Evolutionary conservation across 371 early-diverging fungal genomes (phyloP).

Genomic region (Nematocida minor): DNA sequence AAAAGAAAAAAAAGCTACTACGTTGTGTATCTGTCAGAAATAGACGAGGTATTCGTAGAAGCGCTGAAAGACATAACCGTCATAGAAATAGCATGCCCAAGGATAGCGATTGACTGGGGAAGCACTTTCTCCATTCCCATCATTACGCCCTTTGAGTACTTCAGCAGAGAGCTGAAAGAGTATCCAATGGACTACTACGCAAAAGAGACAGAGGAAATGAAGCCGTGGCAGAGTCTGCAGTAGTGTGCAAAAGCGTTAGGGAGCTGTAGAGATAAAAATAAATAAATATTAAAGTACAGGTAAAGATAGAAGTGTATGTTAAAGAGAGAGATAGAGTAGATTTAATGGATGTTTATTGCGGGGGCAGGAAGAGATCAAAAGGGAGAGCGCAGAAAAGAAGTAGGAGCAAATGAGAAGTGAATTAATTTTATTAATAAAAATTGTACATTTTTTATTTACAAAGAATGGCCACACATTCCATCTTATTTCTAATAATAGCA

Average conservation of each 20-base stretch:
- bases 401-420: no score
- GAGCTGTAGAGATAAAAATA: no score
- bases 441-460: conserved; percentile 5
- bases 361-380: no score
- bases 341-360: no score
- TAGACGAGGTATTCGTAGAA: conserved; percentile 60
- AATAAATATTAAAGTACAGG: no score
- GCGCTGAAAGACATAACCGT: conserved; percentile 66
- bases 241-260: no score
- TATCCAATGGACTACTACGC: conserved; percentile 65
- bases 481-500: not conserved
- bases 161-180: conserved; percentile 66
- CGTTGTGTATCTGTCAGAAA: conserved; percentile 59
- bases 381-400: no score
- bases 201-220: conserved; percentile 42
- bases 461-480: not conserved
- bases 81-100: conserved; percentile 93
- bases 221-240: conserved; percentile 53
- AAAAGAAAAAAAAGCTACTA: conserved; percentile 70
- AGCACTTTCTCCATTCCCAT: conserved; percentile 84
- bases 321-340: not conserved
- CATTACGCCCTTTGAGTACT: conserved; percentile 88
- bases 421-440: no score
- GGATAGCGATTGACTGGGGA: conserved; percentile 98
- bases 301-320: not conserved